Percentiles rank a stretch among this genome's conserved stretches.
phyloP scores from a whole-genome alignment of 345 rosid genomes.

The Brassica juncea region DNA sequence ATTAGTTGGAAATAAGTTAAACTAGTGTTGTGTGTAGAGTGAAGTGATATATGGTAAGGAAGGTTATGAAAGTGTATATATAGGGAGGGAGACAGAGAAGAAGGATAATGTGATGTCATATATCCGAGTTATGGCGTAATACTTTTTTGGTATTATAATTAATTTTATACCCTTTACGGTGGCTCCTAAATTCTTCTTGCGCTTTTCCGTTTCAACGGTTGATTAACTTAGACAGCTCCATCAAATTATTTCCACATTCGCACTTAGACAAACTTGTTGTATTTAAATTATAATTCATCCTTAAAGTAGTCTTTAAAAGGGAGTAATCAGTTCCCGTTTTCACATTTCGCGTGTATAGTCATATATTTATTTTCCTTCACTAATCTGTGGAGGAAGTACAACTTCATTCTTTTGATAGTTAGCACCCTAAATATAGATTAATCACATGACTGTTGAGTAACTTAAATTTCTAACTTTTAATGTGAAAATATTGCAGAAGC shows the following conservation, averaged over 20 bases:
- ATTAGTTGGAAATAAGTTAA: constrained; percentile 20
- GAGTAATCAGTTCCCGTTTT: constrained; percentile 17
- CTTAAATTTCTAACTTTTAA: background rate
- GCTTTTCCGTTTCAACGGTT: constrained; percentile 36
- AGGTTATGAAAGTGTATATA: constrained; percentile 15
- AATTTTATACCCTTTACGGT: constrained; percentile 23
- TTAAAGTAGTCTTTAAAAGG: constrained; percentile 23
- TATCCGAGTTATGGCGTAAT: constrained; percentile 6
- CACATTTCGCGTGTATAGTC: constrained; percentile 23
- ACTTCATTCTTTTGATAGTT: background rate
- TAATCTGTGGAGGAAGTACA: background rate
- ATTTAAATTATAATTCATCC: background rate
- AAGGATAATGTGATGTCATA: constrained; percentile 20
- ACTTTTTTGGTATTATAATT: constrained; percentile 1
- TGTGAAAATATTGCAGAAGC: background rate
- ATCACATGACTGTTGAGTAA: background rate
- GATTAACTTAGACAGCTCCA: constrained; percentile 37
- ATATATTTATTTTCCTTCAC: background rate
- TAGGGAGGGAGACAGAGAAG: constrained; percentile 10
- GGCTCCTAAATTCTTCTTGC: constrained; percentile 28
- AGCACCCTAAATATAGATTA: background rate
- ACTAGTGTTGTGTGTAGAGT: constrained; percentile 21
- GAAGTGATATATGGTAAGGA: constrained; percentile 33
- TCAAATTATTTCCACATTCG: constrained; percentile 36
- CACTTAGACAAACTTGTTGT: constrained; percentile 25